Evolutionary conservation across 768 basidiomycete species (phyloP), one percentile per base, ranked within the genome.

Genomic region (Pluteus cervinus): DNA sequence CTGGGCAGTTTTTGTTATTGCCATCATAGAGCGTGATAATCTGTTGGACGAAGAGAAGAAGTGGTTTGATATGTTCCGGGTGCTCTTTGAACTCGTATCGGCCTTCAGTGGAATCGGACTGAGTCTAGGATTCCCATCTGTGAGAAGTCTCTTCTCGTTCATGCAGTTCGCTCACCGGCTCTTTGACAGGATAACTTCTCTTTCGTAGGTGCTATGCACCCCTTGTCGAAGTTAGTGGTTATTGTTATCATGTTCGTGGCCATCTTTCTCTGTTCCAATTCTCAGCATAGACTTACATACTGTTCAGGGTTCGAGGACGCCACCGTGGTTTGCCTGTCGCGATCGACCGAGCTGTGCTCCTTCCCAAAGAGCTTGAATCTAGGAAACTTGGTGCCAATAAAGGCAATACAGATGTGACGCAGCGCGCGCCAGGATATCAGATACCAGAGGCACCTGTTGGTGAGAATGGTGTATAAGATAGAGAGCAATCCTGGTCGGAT

Each of bases 291-390:
- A 22, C 17, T 32, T 32, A 22, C 24, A 7, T 26, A 15, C 20
- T 25, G 22, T 20, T 20, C 37, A 73, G 71, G 71, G 58, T 89
- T 26, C 75, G 86, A 32, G 83, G 84, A 0, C 63, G 83, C 10
- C 84, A 86, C 56, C 68, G 84, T 47, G 84, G 83, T 2, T 48
- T 83, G 3, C 80, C 80, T 23, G 73, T 81, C 8, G 79, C 79
- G 3, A 69, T 84, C 12, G 79, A 82, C 57, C 67, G 79, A 36
- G 78, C 81, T 6, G 61, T 68, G 5, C 39, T 63, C 20, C 49
- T 66, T 1, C 66, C 66, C 4, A 54, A 36, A n/a, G 66, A 68
- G 20, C 47, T 67, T n/a, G n/a, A n/a, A n/a, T n/a, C n/a, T n/a
- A n/a, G n/a, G n/a, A n/a, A n/a, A n/a, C n/a, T n/a, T n/a, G n/a